These are phyloP conservation scores for Echinochloa phyllopogon DNA, from an alignment of 176 grass and related monocot genomes.

Conservation along the genomic window DNA sequence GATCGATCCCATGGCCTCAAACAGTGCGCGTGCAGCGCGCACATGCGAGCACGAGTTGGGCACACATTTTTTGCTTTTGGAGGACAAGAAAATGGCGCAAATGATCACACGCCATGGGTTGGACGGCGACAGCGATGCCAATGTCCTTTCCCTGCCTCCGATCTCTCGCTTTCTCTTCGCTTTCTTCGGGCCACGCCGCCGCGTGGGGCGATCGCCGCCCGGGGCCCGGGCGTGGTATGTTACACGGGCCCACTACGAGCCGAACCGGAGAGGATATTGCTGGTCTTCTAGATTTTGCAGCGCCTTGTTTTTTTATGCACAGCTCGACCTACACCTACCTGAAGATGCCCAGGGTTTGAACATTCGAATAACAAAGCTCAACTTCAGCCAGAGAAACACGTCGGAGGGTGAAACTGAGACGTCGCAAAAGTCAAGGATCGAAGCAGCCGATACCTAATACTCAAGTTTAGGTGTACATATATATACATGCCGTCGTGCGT, in stretches of 20 bases:
- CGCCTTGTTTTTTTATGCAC: too few relatives aligned
- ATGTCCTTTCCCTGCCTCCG: neutral
- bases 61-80: neutral
- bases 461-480: too few relatives aligned
- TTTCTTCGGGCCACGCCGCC: neutral
- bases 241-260: neutral
- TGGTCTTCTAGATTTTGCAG: too few relatives aligned
- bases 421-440: neutral
- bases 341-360: too few relatives aligned
- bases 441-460: neutral
- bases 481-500: neutral
- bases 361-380: too few relatives aligned
- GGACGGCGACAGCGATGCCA: slow-evolving; percentile 36
- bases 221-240: neutral
- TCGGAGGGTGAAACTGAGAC: too few relatives aligned
- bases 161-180: neutral
- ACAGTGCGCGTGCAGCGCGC: neutral
- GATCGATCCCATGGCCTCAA: neutral
- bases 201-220: neutral
- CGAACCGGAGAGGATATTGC: neutral
- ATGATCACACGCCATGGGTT: neutral
- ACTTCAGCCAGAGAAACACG: too few relatives aligned
- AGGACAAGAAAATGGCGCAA: slow-evolving; percentile 13
- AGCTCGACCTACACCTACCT: too few relatives aligned
- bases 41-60: neutral